Conservation (phyloP, 805 yeast species). For the Candida mattraensis region DNA sequence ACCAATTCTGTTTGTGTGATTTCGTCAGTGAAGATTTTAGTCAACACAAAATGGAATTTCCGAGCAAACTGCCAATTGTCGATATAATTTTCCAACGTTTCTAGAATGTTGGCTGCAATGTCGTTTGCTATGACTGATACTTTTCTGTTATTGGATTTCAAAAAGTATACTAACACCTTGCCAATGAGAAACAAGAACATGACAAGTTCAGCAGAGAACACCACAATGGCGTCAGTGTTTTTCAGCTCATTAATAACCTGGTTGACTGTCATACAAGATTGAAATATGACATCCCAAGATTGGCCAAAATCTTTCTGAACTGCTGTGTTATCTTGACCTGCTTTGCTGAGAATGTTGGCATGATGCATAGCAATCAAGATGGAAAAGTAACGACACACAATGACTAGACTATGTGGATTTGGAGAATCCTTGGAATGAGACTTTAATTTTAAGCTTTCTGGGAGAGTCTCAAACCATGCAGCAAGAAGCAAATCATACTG, state of each 20-base stretch:
- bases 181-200: constrained; percentile 14
- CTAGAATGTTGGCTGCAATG: constrained; percentile 2
- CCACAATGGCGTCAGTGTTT: constrained; percentile 3
- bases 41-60: constrained; percentile 8
- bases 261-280: constrained; percentile 13
- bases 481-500: constrained; percentile 9
- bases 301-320: background rate
- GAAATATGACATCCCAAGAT: constrained; percentile 23
- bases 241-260: constrained; percentile 8
- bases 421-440: constrained; percentile 3
- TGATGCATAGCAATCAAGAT: constrained; percentile 10
- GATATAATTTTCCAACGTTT: constrained; percentile 2
- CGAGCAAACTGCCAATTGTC: constrained; percentile 9
- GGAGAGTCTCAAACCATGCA: constrained; percentile 12
- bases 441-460: constrained; percentile 7
- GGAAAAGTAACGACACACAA: constrained; percentile 7
- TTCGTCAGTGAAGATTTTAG: constrained; percentile 5
- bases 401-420: constrained; percentile 3
- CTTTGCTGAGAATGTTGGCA: constrained; percentile 5
- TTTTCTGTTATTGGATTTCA: constrained; percentile 4
- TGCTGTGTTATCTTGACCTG: background rate
- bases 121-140: constrained; percentile 6
- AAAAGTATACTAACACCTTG: constrained; percentile 13
- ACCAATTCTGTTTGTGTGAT: constrained; percentile 4
- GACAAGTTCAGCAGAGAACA: constrained; percentile 5